Percentiles rank a stretch among this genome's conserved stretches.
Conservation (phyloP, 148 eudicot genomes). For the Amaranthus hypochondriacus region DNA sequence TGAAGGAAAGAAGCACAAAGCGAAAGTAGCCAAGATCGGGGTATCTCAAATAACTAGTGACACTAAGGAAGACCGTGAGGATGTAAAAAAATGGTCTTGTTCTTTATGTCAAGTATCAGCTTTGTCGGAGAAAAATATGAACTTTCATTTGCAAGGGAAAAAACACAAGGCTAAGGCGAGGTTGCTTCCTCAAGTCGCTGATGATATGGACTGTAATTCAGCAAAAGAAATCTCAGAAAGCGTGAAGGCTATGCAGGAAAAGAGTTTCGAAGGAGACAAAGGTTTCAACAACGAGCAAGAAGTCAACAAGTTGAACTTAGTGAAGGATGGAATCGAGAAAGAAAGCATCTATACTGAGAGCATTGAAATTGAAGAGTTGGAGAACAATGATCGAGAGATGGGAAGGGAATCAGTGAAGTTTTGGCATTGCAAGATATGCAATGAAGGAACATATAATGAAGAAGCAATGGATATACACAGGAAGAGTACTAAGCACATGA, state of each 20-base stretch:
- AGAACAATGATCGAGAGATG: background rate
- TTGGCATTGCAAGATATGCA: conserved; percentile 33
- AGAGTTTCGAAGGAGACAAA: background rate
- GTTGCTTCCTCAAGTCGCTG: conserved; percentile 1
- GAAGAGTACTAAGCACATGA: conserved; percentile 27
- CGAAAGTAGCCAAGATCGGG: conserved; percentile 28
- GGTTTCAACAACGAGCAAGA: background rate
- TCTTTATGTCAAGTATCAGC: conserved; percentile 26
- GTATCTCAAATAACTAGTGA: background rate
- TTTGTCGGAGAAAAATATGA: conserved; percentile 21
- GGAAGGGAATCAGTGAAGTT: conserved; percentile 17
- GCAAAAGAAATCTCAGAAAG: background rate
- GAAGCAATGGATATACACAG: conserved; percentile 29
- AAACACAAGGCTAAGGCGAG: conserved; percentile 30
- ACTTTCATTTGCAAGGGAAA: conserved; percentile 25
- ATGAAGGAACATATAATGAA: conserved; percentile 24
- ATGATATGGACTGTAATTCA: background rate
- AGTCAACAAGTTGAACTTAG: background rate
- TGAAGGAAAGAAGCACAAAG: conserved; percentile 37
- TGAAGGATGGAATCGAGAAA: background rate
- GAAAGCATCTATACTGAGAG: background rate
- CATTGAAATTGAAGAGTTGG: background rate
- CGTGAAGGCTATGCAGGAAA: background rate
- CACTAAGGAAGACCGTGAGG: background rate
- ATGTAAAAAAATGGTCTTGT: conserved; percentile 18